phyloP scores from a whole-genome alignment of 140 eudicot species.

The Anethum foeniculum region DNA sequence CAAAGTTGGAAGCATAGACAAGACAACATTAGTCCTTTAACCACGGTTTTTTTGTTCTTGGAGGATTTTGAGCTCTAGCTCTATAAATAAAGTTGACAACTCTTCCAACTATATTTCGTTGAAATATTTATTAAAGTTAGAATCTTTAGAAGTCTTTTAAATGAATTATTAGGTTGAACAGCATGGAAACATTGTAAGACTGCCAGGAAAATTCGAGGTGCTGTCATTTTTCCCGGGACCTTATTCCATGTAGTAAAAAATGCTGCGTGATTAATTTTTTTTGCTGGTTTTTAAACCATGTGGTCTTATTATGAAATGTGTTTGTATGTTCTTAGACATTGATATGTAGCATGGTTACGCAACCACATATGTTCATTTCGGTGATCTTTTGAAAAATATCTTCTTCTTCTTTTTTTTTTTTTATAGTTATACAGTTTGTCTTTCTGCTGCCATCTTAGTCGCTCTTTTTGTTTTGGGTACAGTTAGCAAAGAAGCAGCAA shows the following conservation, averaged over 20 bases:
- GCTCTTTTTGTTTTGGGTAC: not conserved
- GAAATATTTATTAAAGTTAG: not conserved
- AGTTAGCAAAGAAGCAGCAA: constrained; percentile 10
- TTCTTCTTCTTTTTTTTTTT: no score
- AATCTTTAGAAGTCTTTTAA: not conserved
- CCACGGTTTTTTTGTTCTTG: not conserved
- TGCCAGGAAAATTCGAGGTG: not conserved
- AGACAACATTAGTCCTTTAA: not conserved
- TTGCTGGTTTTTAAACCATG: not conserved
- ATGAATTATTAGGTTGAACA: not conserved
- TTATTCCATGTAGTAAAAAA: not conserved
- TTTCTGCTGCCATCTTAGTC: not conserved
- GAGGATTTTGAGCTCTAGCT: not conserved
- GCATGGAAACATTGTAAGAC: not conserved
- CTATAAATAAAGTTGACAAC: not conserved
- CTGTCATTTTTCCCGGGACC: not conserved
- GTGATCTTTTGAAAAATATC: not conserved
- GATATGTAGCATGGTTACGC: not conserved
- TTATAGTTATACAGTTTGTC: not conserved
- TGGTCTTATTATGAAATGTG: not conserved
- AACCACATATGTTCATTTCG: not conserved
- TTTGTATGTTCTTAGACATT: not conserved
- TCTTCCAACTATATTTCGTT: not conserved
- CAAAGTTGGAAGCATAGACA: not conserved
- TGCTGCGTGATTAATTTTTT: not conserved